A percentile compares a stretch with the other conserved stretches of the same genome.
These are phyloP conservation scores for Quercus wislizeni DNA, from an alignment of 306 rosid genomes.

Conservation along the genomic window DNA sequence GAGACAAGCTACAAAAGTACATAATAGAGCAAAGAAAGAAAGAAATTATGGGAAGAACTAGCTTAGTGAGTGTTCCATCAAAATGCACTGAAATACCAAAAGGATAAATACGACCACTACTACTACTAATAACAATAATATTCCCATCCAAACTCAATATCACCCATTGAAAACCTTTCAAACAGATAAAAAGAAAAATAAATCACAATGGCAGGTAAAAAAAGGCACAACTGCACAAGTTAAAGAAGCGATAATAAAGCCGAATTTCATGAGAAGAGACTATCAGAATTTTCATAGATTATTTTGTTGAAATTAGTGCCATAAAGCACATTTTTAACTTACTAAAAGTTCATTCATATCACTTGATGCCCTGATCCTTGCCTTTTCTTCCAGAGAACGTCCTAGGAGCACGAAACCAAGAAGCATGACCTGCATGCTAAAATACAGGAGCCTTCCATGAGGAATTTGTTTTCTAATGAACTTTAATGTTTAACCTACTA, in stretches of 20 bases:
- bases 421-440: slow-evolving; percentile 99
- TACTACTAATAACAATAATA: no score
- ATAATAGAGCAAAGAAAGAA: not conserved
- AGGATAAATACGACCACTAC: not conserved
- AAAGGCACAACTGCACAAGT: not conserved
- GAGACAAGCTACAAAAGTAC: no score
- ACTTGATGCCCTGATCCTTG: slow-evolving; percentile 91
- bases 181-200: not conserved
- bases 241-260: not conserved
- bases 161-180: not conserved
- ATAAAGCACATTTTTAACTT: slow-evolving; percentile 29
- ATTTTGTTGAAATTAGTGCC: not conserved
- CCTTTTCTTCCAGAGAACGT: slow-evolving; percentile 93
- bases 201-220: not conserved
- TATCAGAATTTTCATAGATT: not conserved
- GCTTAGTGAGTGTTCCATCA: not conserved
- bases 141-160: not conserved
- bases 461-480: slow-evolving; percentile 31
- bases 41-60: not conserved
- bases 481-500: slow-evolving; percentile 10
- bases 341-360: slow-evolving; percentile 98
- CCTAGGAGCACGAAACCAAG: slow-evolving; percentile 99
- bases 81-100: not conserved
- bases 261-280: not conserved
- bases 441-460: slow-evolving; percentile 46